Evolutionary conservation across 306 rosid species (phyloP).

Genomic region (Vachellia pachyceras): DNA sequence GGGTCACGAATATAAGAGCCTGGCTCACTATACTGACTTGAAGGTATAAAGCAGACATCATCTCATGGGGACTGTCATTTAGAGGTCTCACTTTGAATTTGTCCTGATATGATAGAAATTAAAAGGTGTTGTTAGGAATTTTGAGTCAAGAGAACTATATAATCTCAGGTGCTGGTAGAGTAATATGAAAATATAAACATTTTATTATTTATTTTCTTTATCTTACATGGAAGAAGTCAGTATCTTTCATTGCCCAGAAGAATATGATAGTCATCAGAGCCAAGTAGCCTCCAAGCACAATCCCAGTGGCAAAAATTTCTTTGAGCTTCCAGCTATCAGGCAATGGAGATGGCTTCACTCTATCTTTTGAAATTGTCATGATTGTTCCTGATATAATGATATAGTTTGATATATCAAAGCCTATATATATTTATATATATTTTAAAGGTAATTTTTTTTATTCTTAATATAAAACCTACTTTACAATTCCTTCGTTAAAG

Average conservation of each 20-base stretch:
- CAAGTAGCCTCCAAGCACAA: conserved; percentile 93
- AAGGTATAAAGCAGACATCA: conserved; percentile 86
- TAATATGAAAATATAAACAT: not conserved
- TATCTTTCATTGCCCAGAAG: conserved; percentile 84
- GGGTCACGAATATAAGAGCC: conserved; percentile 92
- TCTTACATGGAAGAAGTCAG: conserved; percentile 78
- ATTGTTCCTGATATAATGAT: conserved; percentile 70
- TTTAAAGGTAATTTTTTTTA: too few relatives aligned
- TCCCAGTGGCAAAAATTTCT: conserved; percentile 92
- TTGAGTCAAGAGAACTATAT: conserved; percentile 13
- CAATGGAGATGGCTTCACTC: conserved; percentile 96
- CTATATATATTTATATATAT: not conserved
- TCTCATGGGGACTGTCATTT: conserved; percentile 44
- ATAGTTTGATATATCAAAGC: conserved; percentile 28
- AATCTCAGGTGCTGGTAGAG: not conserved
- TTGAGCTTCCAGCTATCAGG: conserved; percentile 98
- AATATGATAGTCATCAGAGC: conserved; percentile 92
- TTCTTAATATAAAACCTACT: too few relatives aligned
- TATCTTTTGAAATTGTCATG: conserved; percentile 99
- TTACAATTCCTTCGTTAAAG: too few relatives aligned
- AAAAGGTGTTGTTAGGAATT: not conserved
- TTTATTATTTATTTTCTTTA: not conserved
- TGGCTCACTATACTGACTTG: conserved; percentile 99
- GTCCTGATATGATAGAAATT: conserved; percentile 47
- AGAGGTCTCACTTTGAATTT: conserved; percentile 69